phyloP scores from a whole-genome alignment of 768 basidiomycete genomes.

The Russula ochroleuca region DNA sequence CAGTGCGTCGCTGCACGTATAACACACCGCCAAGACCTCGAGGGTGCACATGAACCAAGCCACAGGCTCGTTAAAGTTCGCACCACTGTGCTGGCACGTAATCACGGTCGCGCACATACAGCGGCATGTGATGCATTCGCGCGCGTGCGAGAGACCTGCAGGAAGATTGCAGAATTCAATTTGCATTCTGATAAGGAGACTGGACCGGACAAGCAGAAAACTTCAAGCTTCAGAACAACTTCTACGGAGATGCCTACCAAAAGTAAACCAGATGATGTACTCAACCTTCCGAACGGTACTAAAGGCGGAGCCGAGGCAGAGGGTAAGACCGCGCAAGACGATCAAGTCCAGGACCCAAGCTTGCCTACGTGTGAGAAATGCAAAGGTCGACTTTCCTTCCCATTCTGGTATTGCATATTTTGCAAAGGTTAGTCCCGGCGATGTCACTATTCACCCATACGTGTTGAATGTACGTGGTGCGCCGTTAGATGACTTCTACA shows the following conservation, averaged over 20 bases:
- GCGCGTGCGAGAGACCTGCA: constrained; percentile 1
- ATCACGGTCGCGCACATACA: neutral
- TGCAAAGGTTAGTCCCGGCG: constrained; percentile 25
- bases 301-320: neutral
- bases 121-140: constrained; percentile 2
- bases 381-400: constrained; percentile 24
- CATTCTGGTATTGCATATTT: constrained; percentile 36
- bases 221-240: neutral
- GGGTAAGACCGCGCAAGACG: neutral
- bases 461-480: neutral
- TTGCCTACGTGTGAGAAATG: constrained; percentile 30
- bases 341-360: neutral
- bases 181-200: neutral
- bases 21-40: constrained; percentile 25
- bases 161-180: neutral
- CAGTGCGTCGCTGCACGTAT: constrained; percentile 28
- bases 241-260: no score
- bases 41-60: constrained; percentile 31
- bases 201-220: neutral
- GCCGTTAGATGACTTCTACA: constrained; percentile 15
- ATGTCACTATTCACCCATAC: neutral
- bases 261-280: neutral
- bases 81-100: constrained; percentile 17
- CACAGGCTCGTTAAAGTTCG: constrained; percentile 35
- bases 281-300: neutral